phyloP scores from a whole-genome alignment of 208 protist genomes.

The Trichomonas gallinae region DNA sequence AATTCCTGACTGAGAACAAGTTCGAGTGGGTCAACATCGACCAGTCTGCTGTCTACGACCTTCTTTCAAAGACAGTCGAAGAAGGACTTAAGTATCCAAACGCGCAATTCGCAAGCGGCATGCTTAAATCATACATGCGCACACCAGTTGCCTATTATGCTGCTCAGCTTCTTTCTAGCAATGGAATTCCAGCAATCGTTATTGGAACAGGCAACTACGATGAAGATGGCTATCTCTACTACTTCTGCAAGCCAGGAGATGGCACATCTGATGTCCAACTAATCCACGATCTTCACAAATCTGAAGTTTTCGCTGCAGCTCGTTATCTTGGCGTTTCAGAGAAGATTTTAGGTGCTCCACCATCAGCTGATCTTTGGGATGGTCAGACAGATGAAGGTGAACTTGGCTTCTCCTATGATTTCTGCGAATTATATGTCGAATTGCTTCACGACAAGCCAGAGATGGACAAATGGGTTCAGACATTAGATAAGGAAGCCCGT shows the following conservation, averaged over 20 bases:
- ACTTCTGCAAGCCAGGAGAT: constrained; percentile 19
- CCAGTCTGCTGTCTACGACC: background rate
- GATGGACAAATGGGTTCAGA: background rate
- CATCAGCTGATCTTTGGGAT: constrained; percentile 5
- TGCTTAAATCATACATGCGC: background rate
- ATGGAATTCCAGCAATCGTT: background rate
- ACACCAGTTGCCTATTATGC: background rate
- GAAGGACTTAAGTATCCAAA: background rate
- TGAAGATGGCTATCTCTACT: background rate
- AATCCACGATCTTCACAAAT: constrained; percentile 10
- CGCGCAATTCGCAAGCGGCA: background rate
- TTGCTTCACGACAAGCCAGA: background rate
- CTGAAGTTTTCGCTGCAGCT: background rate
- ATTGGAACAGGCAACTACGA: constrained; percentile 17
- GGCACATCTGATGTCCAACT: constrained; percentile 7
- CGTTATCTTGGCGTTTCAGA: background rate
- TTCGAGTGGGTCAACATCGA: background rate
- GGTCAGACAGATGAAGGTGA: constrained; percentile 14
- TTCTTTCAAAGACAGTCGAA: background rate
- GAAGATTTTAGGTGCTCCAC: background rate
- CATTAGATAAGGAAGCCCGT: background rate
- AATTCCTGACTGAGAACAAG: background rate
- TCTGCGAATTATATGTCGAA: background rate
- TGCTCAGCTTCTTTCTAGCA: background rate
- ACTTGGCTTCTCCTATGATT: background rate